A percentile compares a stretch with the other conserved stretches of the same genome.
Conservation (phyloP, 1,284 basidiomycete species). For the Microbotryomycetes sp. region DNA sequence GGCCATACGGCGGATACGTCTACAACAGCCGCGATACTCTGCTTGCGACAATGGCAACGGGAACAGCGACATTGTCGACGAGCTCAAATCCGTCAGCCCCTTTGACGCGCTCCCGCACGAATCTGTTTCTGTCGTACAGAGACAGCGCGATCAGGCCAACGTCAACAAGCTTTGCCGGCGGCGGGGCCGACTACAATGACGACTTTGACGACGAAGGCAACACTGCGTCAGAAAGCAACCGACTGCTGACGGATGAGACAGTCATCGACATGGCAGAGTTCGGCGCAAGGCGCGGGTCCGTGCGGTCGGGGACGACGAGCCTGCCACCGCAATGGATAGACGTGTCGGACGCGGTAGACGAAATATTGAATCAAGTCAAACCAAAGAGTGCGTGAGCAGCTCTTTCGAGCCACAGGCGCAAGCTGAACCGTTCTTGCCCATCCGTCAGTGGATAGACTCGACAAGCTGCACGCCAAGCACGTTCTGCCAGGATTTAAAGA, state of each 20-base stretch:
- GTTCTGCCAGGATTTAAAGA: constrained; percentile 93
- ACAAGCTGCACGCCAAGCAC: constrained; percentile 92
- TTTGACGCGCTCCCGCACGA: constrained; percentile 73
- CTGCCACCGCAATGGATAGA: constrained; percentile 63
- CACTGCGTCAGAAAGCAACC: constrained; percentile 58
- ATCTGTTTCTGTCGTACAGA: constrained; percentile 89
- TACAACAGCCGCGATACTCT: no score
- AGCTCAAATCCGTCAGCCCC: constrained; percentile 19
- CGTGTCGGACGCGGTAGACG: constrained; percentile 76
- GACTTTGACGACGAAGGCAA: constrained; percentile 43
- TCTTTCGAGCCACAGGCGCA: neutral
- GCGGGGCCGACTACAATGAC: constrained; percentile 43
- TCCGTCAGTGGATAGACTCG: constrained; percentile 61
- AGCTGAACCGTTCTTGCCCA: neutral
- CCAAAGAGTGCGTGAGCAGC: constrained; percentile 62
- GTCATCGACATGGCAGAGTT: constrained; percentile 17
- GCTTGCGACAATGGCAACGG: neutral
- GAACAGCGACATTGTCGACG: neutral
- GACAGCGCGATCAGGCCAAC: constrained; percentile 62
- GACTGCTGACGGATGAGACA: constrained; percentile 45
- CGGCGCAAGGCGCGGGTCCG: constrained; percentile 51
- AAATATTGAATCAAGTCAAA: constrained; percentile 59
- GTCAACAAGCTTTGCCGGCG: constrained; percentile 41
- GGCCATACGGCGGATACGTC: no score
- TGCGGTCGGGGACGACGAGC: neutral